Evolutionary conservation across 331 rosid species (phyloP), one percentile per base, ranked within the genome.

Genomic region (Stylosanthes scabra): DNA sequence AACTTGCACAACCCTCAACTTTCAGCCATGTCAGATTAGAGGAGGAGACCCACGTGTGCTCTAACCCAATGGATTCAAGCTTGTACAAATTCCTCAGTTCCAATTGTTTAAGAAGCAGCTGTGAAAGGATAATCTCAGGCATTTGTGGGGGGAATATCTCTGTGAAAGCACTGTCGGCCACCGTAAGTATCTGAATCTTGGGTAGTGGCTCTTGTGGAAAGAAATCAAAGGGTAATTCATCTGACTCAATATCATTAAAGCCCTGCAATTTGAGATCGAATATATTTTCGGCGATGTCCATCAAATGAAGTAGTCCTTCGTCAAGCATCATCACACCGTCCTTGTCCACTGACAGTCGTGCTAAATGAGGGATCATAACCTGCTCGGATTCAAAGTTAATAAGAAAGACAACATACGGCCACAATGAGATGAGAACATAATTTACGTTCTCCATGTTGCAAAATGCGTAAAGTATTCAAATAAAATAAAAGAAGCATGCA

Each of bases 311-410:
- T 41, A 16, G 44, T 37, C 57, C 62, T 74, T 20, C 55, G 56
- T 71, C 70, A 7, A 61, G 39, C 42, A 50, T 50, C 14, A 37
- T 51, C 14, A 13, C 70, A 4, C 63, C 78, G 61, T 73, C 61
- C 55, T 50, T 40, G 8, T 34, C 11, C 2, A 73, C 7, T 1
- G 45, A 59, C 25, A 59, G 20, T 29, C 8, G 9, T 45, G 29
- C 45, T 44, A 59, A 34, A 7, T 59, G 13, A 8, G 65, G 45
- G 8, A 8, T 29, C 2, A 9, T 1, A 59, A 59, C 65, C 34
- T 29, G 34, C 34, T 29, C 3, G 4, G 25, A 59, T 11, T n/a
- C 5, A 2, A 59, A 12, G 5, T 6, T 8, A 59, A 59, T 29
- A 29, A 29, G 34, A 29, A 29, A 4, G 34, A 29, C 34, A 29